A percentile compares a stretch with the other conserved stretches of the same genome.
Conservation (phyloP, 305 asterid species). For the Fraxinus angustifolia region DNA sequence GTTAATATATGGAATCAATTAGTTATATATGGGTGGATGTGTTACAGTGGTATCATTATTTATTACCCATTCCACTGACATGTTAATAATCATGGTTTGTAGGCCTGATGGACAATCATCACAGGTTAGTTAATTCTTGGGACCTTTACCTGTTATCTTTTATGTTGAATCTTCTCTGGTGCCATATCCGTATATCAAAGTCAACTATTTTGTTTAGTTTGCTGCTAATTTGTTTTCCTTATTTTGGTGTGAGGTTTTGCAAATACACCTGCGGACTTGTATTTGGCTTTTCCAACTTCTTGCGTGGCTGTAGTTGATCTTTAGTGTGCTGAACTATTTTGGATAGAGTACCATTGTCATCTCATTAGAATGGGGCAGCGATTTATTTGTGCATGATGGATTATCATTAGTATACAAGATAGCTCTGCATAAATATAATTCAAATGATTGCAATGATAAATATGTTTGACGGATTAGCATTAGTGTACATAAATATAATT, state of each 20-base stretch:
- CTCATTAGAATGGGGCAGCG: not conserved
- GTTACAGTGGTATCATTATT: constrained; percentile 3
- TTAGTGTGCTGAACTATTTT: not conserved
- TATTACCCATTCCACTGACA: constrained; percentile 19
- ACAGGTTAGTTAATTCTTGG: constrained; percentile 54
- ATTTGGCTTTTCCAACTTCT: not conserved
- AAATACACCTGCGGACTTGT: not conserved
- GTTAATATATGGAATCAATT: constrained; percentile 28
- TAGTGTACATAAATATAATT: not conserved
- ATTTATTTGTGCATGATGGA: not conserved
- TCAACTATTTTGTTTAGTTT: not conserved
- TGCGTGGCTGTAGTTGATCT: not conserved
- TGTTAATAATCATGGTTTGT: constrained; percentile 27
- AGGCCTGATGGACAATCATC: constrained; percentile 64
- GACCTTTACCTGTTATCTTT: constrained; percentile 13
- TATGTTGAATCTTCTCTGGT: not conserved
- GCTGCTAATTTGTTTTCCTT: not conserved
- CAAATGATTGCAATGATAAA: not conserved
- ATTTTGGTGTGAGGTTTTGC: not conserved
- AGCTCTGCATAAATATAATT: not conserved
- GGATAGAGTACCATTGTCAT: not conserved
- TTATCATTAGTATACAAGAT: not conserved
- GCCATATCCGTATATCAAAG: not conserved
- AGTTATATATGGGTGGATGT: constrained; percentile 15
- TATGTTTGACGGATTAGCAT: not conserved